A percentile compares a stretch with the other conserved stretches of the same genome.
Conservation (phyloP, 116 monocot genomes). For the Trichopus zeylanicus region DNA sequence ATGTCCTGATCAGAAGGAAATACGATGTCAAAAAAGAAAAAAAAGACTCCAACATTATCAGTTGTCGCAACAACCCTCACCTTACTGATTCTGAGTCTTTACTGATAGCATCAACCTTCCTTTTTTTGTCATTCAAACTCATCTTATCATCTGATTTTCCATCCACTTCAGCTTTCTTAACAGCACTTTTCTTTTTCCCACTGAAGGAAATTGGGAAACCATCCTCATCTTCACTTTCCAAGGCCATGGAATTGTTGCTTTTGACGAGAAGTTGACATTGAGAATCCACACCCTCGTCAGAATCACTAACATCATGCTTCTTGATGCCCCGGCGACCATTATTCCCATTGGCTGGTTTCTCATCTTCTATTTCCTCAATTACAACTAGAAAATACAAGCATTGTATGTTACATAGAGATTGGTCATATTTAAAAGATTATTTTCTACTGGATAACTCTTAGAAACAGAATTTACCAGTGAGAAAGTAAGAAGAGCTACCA, state of each 20-base stretch:
- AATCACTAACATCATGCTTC: constrained; percentile 25
- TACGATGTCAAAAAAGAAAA: not conserved
- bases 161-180: constrained; percentile 1
- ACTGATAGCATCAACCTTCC: constrained; percentile 19
- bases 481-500: not conserved
- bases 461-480: too few species aligned
- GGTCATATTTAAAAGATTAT: not conserved
- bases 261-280: constrained; percentile 39
- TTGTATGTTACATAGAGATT: not conserved
- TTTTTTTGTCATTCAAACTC: constrained; percentile 16
- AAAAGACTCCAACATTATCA: not conserved
- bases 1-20: not conserved
- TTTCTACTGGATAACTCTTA: not conserved
- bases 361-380: constrained; percentile 95
- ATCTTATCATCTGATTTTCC: constrained; percentile 17
- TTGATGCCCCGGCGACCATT: constrained; percentile 18
- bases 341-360: constrained; percentile 31
- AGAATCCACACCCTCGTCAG: constrained; percentile 30
- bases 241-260: constrained; percentile 2
- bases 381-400: constrained; percentile 47
- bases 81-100: constrained; percentile 7
- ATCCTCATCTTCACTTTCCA: constrained; percentile 96
- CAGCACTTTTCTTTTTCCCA: constrained; percentile 13
- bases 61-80: constrained; percentile 9
- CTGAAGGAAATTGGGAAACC: constrained; percentile 66